Conservation (phyloP, 1,284 basidiomycete genomes). For the Rhodofomes roseus region DNA sequence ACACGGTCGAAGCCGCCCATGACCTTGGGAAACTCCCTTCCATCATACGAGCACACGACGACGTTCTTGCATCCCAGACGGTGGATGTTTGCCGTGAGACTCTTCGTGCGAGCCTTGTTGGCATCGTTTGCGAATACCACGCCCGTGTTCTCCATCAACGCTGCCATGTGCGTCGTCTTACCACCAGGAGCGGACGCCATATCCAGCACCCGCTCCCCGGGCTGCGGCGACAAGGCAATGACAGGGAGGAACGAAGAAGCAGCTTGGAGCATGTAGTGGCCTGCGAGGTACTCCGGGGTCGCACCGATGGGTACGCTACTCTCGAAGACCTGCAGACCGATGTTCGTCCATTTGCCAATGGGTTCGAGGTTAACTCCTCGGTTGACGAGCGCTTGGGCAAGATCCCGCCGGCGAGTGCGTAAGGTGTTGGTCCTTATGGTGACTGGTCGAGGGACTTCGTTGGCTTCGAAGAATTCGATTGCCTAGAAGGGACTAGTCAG, state of each 20-base stretch:
- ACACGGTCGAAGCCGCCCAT: slow-evolving; percentile 99
- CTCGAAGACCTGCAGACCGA: slow-evolving; percentile 97
- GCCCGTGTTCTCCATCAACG: slow-evolving; percentile 96
- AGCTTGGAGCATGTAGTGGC: slow-evolving; percentile 99
- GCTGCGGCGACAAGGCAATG: slow-evolving; percentile 91
- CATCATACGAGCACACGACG: slow-evolving; percentile 96
- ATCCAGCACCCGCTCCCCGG: slow-evolving; percentile 92
- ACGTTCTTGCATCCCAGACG: slow-evolving; percentile 98
- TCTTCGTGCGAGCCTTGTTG: slow-evolving; percentile 94
- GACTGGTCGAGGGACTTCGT: slow-evolving; percentile 94
- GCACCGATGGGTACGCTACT: slow-evolving; percentile 95
- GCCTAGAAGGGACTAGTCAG: slow-evolving; percentile 51
- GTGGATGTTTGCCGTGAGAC: slow-evolving; percentile 94
- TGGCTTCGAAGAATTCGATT: slow-evolving; percentile 98
- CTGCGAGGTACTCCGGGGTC: slow-evolving; percentile 98
- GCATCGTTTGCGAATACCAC: slow-evolving; percentile 98
- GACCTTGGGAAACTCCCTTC: slow-evolving; percentile 98
- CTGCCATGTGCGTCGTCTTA: slow-evolving; percentile 95
- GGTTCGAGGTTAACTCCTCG: slow-evolving; percentile 97
- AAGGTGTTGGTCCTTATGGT: slow-evolving; percentile 98
- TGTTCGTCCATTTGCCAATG: slow-evolving; percentile 98
- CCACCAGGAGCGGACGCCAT: slow-evolving; percentile 99
- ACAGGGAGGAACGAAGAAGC: slow-evolving; percentile 99
- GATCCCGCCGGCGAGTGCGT: slow-evolving; percentile 88
- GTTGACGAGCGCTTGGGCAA: slow-evolving; percentile 93